phyloP scores from a whole-genome alignment of 352 stramenopile species.

The Pythium rhizo-oryzae region DNA sequence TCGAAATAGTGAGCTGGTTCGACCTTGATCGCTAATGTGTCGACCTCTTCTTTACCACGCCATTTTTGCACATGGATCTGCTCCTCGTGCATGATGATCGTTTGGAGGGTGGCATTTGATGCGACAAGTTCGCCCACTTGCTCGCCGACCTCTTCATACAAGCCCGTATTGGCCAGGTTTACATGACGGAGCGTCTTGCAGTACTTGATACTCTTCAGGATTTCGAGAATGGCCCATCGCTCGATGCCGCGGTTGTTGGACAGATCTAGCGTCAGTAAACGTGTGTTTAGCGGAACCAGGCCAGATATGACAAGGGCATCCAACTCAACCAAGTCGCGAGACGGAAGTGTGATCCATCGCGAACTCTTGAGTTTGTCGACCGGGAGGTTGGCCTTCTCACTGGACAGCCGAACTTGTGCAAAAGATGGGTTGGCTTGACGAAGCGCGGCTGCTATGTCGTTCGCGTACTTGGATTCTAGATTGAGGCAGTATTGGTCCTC shows the following conservation, averaged over 20 bases:
- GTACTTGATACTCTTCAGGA: conserved; percentile 55
- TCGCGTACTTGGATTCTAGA: conserved; percentile 56
- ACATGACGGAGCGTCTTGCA: conserved; percentile 59
- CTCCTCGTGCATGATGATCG: conserved; percentile 56
- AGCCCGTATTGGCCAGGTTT: conserved; percentile 55
- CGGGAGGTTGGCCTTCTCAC: conserved; percentile 42
- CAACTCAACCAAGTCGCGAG: conserved; percentile 47
- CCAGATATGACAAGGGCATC: conserved; percentile 69
- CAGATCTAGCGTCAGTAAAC: conserved; percentile 67
- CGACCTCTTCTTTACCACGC: conserved; percentile 41
- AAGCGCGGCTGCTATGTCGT: conserved; percentile 46
- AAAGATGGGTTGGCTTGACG: conserved; percentile 59
- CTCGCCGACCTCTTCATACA: conserved; percentile 64
- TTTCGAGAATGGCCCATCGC: conserved; percentile 49
- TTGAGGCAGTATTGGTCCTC: conserved; percentile 56
- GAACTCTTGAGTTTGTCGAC: conserved; percentile 69
- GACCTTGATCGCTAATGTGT: conserved; percentile 38
- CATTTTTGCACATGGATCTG: conserved; percentile 51
- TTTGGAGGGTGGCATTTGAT: conserved; percentile 60
- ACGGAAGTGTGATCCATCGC: conserved; percentile 52
- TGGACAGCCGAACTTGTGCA: conserved; percentile 44
- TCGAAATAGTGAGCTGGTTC: conserved; percentile 51
- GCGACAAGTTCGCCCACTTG: conserved; percentile 56
- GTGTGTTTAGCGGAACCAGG: conserved; percentile 53
- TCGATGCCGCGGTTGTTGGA: conserved; percentile 58